Percentiles rank a stretch among this genome's conserved stretches.
Conservation (phyloP, 768 basidiomycete genomes). For the Tulasnella sp. region DNA sequence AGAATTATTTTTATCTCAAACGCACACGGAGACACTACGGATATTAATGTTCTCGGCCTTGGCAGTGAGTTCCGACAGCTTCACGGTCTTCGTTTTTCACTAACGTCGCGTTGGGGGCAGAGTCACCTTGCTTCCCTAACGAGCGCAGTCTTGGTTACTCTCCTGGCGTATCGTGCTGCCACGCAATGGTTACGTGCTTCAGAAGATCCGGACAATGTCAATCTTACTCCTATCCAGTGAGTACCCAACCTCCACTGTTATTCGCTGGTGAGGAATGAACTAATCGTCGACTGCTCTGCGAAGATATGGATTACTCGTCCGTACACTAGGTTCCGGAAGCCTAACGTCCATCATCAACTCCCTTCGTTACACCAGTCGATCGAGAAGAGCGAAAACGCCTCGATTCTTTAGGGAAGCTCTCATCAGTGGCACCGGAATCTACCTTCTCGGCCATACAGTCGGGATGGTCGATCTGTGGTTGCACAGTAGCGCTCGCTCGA, state of each 20-base stretch:
- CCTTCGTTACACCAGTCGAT: background rate
- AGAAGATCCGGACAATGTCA: background rate
- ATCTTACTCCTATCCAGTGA: background rate
- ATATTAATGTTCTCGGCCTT: background rate
- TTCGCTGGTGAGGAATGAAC: background rate
- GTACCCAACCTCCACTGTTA: background rate
- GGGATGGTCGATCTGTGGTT: background rate
- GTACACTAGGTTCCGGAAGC: background rate
- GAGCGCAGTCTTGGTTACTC: background rate
- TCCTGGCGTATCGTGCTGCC: background rate
- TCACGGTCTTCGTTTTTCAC: too few relatives aligned
- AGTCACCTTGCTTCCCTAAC: background rate
- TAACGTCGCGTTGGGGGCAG: background rate
- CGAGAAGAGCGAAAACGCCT: background rate
- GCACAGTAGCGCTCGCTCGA: background rate
- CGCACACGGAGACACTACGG: background rate
- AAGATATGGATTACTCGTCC: background rate
- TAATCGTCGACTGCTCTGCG: background rate
- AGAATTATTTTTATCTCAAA: background rate
- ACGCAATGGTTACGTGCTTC: background rate
- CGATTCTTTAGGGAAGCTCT: background rate
- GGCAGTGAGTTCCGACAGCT: background rate
- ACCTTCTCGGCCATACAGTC: background rate
- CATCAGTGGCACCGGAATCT: background rate
- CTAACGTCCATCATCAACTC: background rate